Base-by-base conservation (phyloP, 1,284 basidiomycete species). In the Tylopilus sp. region DNA sequence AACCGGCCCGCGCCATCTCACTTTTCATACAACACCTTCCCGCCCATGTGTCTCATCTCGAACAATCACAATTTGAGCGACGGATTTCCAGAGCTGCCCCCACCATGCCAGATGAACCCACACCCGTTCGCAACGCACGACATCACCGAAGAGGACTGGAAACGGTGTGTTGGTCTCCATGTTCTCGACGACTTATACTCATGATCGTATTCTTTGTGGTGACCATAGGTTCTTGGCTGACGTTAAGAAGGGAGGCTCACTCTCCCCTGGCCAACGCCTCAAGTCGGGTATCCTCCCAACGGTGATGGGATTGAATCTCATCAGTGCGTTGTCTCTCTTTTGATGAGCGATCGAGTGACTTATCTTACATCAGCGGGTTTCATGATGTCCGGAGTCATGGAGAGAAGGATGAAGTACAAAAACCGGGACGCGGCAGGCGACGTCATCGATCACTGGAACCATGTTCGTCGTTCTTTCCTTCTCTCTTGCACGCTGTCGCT, bases 51-150 rank as follows among this genome's bases (percentile, higher is more conserved):
- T 62, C 60, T 77, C 41, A 62, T 77, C 33, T 79, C 76, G 22
- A 76, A 78, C 9, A 22, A 49, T 32, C 58, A 67, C 6, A 60
- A 65, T 1, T 55, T 77, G 54, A 61, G 57, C 29, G 57, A 55
- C 0, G 76, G 76, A 7, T 77, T 77, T 64, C 76, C 76, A 0
- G 73, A 74, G 29, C 18, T 77, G 18, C 77, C 79, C 1, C 79
- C 76, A 3, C 76, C 77, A 9, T 75, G 75, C 24, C 61, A 63
- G 57, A 26, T 67, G 52, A 62, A 52, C 18, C 67, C 69, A 5
- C 76, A 77, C 38, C 76, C 76, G 51, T 77, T 77, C 60, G 58
- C 67, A 44, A 77, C 76, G 47, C 78, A 78, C 58, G 76, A 77
- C 51, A 54, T 77, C 8, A 51, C 61, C 1, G 72, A 80, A 56